Base-by-base conservation (phyloP, 345 rosid genomes). In the Erysimum cheiranthoides region DNA sequence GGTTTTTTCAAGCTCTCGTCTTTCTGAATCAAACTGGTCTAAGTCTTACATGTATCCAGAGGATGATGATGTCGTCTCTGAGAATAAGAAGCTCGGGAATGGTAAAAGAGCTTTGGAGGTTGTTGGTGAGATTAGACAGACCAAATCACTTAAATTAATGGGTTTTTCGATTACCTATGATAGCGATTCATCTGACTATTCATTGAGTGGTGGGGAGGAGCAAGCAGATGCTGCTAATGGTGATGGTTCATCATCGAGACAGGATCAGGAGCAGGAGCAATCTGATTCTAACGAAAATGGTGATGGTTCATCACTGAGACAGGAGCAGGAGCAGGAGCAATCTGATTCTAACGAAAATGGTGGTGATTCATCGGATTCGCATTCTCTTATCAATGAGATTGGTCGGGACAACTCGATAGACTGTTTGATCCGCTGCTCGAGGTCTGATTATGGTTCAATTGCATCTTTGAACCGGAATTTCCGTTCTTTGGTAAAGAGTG, bases 401-500 rank as follows among this genome's bases (percentile, higher is more conserved):
- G 98, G 96, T 25, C 60, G 98, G 30, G 98, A 93, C 82, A 89
- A 71, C 71, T 89, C 96, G 21, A 83, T 91, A 31, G 85, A 82
- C 76, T 91, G 97, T 61, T 80, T 93, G 73, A 63, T 91, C 43
- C 86, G 78, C 14, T 91, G 95, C 78, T 87, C 97, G 8, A 88
- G 98, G 85, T 89, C 92, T n/a, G 91, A 86, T 62, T 93, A 86
- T 67, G 93, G 96, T 6, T 86, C 96, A 21, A 70, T 93, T 73
- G 97, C 97, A 60, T 76, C 85, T 0, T 75, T 91, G 74, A 93
- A 86, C 63, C 76, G 77, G 66, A 80, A 88, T 62, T 93, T 93
- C 59, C 81, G 91, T 51, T 82, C 88, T 70, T 78, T 93, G 76
- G 75, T 93, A 28, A 77, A 89, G 80, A 83, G 82, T 5, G 97